These are phyloP conservation scores for Candida sonorensis DNA, from an alignment of 805 yeast genomes.

Conservation along the genomic window DNA sequence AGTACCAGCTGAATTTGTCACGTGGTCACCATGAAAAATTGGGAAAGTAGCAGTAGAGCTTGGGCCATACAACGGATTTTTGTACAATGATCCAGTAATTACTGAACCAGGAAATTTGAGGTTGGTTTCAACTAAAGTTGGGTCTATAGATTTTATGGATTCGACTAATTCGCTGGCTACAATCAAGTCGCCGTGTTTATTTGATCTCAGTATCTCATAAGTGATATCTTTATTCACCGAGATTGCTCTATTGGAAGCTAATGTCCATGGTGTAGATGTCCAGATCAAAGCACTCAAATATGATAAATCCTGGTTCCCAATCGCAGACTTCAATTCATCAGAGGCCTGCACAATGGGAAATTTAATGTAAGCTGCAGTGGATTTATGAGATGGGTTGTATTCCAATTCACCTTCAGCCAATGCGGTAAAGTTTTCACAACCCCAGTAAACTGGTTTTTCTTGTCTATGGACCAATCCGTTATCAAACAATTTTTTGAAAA, in stretches of 20 bases:
- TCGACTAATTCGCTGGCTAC: slow-evolving; percentile 49
- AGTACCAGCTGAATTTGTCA: slow-evolving; percentile 76
- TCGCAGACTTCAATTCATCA: slow-evolving; percentile 14
- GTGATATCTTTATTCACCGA: slow-evolving; percentile 53
- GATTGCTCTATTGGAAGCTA: slow-evolving; percentile 81
- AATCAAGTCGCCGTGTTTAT: slow-evolving; percentile 37
- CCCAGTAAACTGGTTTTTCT: slow-evolving; percentile 96
- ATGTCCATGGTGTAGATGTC: slow-evolving; percentile 99
- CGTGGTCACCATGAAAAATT: slow-evolving; percentile 74
- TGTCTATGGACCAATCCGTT: slow-evolving; percentile 73
- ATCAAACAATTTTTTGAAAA: slow-evolving; percentile 60
- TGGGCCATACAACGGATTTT: slow-evolving; percentile 42
- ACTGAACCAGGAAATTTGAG: slow-evolving; percentile 34
- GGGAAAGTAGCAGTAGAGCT: slow-evolving; percentile 36
- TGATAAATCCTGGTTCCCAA: neutral
- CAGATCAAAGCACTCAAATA: slow-evolving; percentile 53
- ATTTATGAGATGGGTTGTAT: slow-evolving; percentile 64
- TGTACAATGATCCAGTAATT: slow-evolving; percentile 39
- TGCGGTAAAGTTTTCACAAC: slow-evolving; percentile 89
- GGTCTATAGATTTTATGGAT: slow-evolving; percentile 26
- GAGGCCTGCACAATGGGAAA: slow-evolving; percentile 43
- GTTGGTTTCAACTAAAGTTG: slow-evolving; percentile 16
- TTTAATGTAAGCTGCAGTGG: slow-evolving; percentile 61
- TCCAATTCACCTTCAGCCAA: slow-evolving; percentile 95
- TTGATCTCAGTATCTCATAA: slow-evolving; percentile 45